These are phyloP conservation scores for Ulvella scutata DNA, from an alignment of 139 green algal species.

Conservation along the genomic window DNA sequence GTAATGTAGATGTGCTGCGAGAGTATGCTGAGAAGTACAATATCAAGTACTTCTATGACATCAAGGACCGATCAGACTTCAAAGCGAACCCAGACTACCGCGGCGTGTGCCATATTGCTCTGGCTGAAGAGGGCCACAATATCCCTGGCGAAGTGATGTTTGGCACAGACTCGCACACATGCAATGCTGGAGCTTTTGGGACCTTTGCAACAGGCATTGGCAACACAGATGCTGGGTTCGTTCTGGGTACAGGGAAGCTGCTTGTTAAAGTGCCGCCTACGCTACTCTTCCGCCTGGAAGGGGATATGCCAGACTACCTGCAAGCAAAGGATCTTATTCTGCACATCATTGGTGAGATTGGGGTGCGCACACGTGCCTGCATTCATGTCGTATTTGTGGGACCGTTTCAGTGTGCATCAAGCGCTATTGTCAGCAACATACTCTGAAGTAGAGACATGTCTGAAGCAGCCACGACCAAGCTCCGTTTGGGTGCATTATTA, in stretches of 20 bases:
- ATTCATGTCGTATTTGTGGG: too few relatives aligned
- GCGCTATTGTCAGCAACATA: too few relatives aligned
- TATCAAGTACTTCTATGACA: slow-evolving; percentile 99
- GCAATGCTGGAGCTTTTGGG: slow-evolving; percentile 89
- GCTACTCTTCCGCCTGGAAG: slow-evolving; percentile 84
- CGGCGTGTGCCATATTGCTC: slow-evolving; percentile 84
- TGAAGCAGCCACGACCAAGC: too few relatives aligned
- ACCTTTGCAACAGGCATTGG: slow-evolving; percentile 90
- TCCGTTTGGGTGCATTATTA: too few relatives aligned
- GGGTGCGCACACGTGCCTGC: too few relatives aligned
- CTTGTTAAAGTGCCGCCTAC: slow-evolving; percentile 90
- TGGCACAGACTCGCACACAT: slow-evolving; percentile 95
- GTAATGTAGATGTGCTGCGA: slow-evolving; percentile 89
- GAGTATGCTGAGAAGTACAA: slow-evolving; percentile 69
- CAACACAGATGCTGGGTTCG: slow-evolving; percentile 94
- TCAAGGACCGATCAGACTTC: slow-evolving; percentile 77
- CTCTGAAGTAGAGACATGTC: too few relatives aligned
- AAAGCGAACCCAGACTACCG: slow-evolving; percentile 94
- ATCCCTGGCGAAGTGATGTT: slow-evolving; percentile 85
- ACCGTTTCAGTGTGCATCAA: too few relatives aligned
- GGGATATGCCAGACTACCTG: slow-evolving; percentile 80
- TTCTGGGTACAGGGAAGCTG: slow-evolving; percentile 92
- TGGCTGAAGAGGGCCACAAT: slow-evolving; percentile 80
- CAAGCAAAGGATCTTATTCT: slow-evolving; percentile 14
- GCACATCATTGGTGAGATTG: slow-evolving; percentile 94